Evolutionary conservation across 2,329 filamentous ascomycete genomes (phyloP).

Genomic region (Ciborinia camelliae): DNA sequence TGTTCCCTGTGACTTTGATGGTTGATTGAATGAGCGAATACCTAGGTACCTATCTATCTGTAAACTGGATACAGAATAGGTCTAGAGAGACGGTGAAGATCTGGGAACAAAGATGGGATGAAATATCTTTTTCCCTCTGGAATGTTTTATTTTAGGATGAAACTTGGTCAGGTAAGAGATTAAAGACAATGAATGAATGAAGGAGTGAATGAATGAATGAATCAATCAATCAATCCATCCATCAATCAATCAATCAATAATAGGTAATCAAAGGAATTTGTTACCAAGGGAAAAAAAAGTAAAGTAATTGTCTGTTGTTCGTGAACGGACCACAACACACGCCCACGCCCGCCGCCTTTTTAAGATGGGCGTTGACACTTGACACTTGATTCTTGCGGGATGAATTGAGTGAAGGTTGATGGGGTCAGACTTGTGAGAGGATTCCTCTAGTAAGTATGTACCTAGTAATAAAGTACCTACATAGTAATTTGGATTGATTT

Average conservation of each 20-base stretch:
- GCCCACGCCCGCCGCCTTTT: neutral
- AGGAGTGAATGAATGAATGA: neutral
- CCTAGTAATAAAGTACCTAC: too few species aligned
- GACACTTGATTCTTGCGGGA: too few species aligned
- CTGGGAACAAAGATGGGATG: constrained; percentile 12
- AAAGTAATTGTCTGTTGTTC: constrained; percentile 1
- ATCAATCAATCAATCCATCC: too few species aligned
- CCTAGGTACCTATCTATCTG: too few species aligned
- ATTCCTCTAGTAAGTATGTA: too few species aligned
- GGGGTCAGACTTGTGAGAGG: too few species aligned
- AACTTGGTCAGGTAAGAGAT: neutral
- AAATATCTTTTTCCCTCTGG: constrained; percentile 1
- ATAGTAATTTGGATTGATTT: too few species aligned
- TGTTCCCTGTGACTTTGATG: neutral
- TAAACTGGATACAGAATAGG: neutral
- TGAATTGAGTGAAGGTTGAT: neutral
- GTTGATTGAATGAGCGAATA: neutral
- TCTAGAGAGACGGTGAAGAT: constrained; percentile 9
- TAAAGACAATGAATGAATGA: constrained; percentile 3
- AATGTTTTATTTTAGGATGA: constrained; percentile 10
- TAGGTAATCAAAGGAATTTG: constrained; percentile 7
- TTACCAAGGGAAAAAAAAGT: neutral
- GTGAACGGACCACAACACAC: neutral
- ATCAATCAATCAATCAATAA: too few species aligned
- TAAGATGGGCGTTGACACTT: neutral